Evolutionary conservation across 768 basidiomycete genomes (phyloP).

Genomic region (Boletus patriciae): DNA sequence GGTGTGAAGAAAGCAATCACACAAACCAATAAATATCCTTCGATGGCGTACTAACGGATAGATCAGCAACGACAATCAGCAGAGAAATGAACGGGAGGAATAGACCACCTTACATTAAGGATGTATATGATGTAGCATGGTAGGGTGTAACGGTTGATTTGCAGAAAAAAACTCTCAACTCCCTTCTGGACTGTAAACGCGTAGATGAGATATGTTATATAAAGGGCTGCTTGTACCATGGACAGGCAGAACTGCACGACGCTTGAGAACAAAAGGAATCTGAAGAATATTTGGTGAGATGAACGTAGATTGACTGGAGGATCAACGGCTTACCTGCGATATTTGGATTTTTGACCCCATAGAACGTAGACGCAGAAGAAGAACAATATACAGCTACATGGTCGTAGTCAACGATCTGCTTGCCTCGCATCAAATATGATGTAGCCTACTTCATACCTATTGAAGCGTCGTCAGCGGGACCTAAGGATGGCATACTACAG

Average conservation of each 20-base stretch:
- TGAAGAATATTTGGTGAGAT: background rate
- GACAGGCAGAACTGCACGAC: slow-evolving; percentile 19
- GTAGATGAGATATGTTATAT: background rate
- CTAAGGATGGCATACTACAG: background rate
- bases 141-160: background rate
- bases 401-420: background rate
- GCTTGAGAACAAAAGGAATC: slow-evolving; percentile 14
- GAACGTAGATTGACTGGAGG: background rate
- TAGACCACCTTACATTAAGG: slow-evolving; percentile 14
- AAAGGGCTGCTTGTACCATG: slow-evolving; percentile 6
- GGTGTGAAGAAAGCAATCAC: background rate
- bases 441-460: slow-evolving; percentile 19
- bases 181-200: background rate
- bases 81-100: background rate
- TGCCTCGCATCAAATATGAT: background rate
- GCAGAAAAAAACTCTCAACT: slow-evolving; percentile 2
- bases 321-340: background rate
- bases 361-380: slow-evolving; percentile 21
- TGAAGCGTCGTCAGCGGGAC: background rate
- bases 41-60: slow-evolving; percentile 11
- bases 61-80: background rate
- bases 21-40: slow-evolving; percentile 22
- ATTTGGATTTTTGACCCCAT: slow-evolving; percentile 6
- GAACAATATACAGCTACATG: slow-evolving; percentile 15
- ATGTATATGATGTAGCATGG: slow-evolving; percentile 18